A percentile compares a stretch with the other conserved stretches of the same genome.
phyloP scores from a whole-genome alignment of 371 early-diverging fungal genomes.

The Mucor indicus region DNA sequence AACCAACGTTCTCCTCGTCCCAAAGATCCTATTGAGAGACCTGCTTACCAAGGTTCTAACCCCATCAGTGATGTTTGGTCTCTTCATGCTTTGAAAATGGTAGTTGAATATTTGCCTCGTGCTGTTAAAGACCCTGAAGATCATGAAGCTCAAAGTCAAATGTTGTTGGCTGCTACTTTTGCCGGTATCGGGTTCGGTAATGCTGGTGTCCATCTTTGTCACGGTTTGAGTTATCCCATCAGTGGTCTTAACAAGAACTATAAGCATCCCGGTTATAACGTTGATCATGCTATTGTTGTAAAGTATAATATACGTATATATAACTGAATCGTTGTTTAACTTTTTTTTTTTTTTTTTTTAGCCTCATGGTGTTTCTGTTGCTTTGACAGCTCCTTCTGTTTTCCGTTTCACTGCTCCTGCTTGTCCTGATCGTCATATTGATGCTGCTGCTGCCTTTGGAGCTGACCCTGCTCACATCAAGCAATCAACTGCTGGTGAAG shows the following conservation, averaged over 20 bases:
- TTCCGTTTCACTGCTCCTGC: conserved; percentile 80
- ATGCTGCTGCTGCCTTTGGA: conserved; percentile 79
- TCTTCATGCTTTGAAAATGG: conserved; percentile 77
- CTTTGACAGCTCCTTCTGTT: conserved; percentile 86
- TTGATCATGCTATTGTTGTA: conserved; percentile 74
- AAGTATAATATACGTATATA: background rate
- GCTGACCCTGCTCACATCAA: conserved; percentile 66
- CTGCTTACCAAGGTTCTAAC: conserved; percentile 91
- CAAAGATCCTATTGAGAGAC: conserved; percentile 76
- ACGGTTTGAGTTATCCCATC: conserved; percentile 73
- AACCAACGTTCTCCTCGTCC: conserved; percentile 80
- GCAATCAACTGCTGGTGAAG: conserved; percentile 72
- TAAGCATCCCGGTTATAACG: conserved; percentile 79
- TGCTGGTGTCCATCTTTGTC: conserved; percentile 82
- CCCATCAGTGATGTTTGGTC: conserved; percentile 93
- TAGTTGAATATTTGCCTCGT: conserved; percentile 75
- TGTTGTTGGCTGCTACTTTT: conserved; percentile 90
- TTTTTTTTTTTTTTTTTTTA: conserved; percentile 9
- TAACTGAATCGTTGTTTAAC: background rate
- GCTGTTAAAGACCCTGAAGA: conserved; percentile 73
- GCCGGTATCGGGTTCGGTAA: conserved; percentile 94
- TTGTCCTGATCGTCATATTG: conserved; percentile 84
- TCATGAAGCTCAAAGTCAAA: conserved; percentile 75
- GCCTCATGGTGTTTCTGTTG: conserved; percentile 82
- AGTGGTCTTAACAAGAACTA: conserved; percentile 82